Evolutionary conservation across 495 filamentous ascomycete species (phyloP), one percentile per base, ranked within the genome.

Genomic region (Penicillium macrosclerotiorum): DNA sequence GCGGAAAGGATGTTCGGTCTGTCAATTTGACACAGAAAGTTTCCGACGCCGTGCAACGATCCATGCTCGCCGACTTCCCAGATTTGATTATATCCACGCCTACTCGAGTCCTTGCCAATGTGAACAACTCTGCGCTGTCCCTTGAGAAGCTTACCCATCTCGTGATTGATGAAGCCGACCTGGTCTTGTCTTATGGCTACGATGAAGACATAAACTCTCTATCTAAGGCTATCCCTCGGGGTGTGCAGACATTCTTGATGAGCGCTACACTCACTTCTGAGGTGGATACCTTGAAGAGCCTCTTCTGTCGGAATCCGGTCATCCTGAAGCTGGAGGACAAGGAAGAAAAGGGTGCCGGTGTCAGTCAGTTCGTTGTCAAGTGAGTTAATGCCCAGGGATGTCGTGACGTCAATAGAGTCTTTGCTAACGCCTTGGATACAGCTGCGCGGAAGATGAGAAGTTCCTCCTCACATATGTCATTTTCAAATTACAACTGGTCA

Each of bases 381-480:
- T 89, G 63, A 54, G 80, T 55, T 39, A 24, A 4, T 16, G 0
- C 35, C 7, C 23, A 26, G 8, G 30, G 11, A 25, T 14, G n/a
- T n/a, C n/a, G n/a, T n/a, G n/a, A n/a, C n/a, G 24, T 16, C 4
- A 20, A 25, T 18, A 26, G 33, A 14, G 2, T 18, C 13, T 9
- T 30, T 50, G 20, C 56, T 60, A 52, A 60, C 12, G 12, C 5
- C 1, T 22, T 1, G 49, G n/a, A 4, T 44, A 47, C 54, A 85
- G 83, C 63, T 95, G 90, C 57, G 88, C 81, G 19, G 94, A 97
- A 68, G 93, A 97, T 44, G 93, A 97, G 56, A 99, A 99, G 56
- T 99, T 96, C 67, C 74, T 99, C 23, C 74, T 99, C 17, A 79
- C 84, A 16, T 97, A 95, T 58, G 85, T 95, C 40, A 90, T 97